Base-by-base conservation (phyloP, 805 yeast genomes). In the Metschnikowia corniflorae region DNA sequence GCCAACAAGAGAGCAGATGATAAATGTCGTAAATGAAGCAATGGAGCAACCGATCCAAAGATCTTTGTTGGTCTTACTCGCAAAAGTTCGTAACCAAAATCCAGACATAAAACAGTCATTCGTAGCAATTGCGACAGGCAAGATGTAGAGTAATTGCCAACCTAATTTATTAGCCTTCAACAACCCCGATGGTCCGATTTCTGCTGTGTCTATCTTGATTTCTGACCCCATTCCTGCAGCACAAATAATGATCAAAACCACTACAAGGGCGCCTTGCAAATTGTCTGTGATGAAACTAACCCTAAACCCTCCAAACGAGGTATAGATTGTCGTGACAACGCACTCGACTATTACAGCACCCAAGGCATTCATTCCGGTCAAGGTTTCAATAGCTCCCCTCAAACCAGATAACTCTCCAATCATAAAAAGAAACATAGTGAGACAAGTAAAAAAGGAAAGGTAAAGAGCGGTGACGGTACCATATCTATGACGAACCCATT, bases 21-120 rank as follows among this genome's bases (percentile, higher is more conserved):
- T 65, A 39, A 82, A 75, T 29, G 80, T 66, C 16, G 83, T 73
- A 39, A 84, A 57, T 0, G 89, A 73, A 0, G 96, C 95, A 42
- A 89, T 65, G 3, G 80, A 69, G 36, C 88, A 77, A 17, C 93
- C 94, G 47, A 86, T 74, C 58, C 74, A 58, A 50, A 89, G 70
- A 54, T 88, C 96, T 46, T 69, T 75, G 60, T 88, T 78, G 7
- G 86, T 66, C 46, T 77, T 77, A 6, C 95, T 81, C 5, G 97
- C 95, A 67, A 89, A 89, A 1, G 97, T 86, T 54, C 97, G 72
- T 43, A 89, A 65, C 97, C 97, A 89, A 58, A 89, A 88, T 0
- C 96, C 96, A 21, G 95, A 76, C 71, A 89, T 65, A 61, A 89
- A 89, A 56, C 89, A 78, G 56, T 87, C 96, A 53, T 89, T 89